phyloP scores from a whole-genome alignment of 768 basidiomycete species.

The Lyophyllum atratum region DNA sequence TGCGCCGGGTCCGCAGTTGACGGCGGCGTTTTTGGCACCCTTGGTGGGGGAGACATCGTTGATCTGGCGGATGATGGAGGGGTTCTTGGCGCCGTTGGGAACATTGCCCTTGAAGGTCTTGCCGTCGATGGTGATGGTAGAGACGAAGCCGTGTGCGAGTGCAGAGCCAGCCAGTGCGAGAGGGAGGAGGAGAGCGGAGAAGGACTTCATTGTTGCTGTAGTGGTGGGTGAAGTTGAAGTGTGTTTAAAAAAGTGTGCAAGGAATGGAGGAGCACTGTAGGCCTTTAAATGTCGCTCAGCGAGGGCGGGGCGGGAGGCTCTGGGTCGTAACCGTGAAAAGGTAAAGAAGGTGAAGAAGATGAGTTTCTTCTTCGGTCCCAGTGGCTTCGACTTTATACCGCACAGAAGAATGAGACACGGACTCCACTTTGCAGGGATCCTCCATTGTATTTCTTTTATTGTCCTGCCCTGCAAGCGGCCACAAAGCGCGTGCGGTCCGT shows the following conservation, averaged over 20 bases:
- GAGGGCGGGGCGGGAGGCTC: conserved; percentile 6
- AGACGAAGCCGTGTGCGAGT: conserved; percentile 48
- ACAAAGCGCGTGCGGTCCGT: conserved; percentile 2
- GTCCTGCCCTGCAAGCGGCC: background rate
- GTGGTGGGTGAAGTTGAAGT: background rate
- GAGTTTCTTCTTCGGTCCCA: background rate
- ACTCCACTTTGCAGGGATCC: background rate
- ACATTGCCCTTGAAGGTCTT: conserved; percentile 37
- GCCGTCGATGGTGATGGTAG: conserved; percentile 39
- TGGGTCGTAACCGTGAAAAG: conserved; percentile 5
- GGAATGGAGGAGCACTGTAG: conserved; percentile 1
- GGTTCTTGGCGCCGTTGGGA: conserved; percentile 23
- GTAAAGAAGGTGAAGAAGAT: conserved; percentile 4
- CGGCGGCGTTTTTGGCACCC: conserved; percentile 52
- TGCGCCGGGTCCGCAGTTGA: conserved; percentile 64
- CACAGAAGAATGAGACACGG: background rate
- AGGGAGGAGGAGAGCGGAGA: conserved; percentile 29
- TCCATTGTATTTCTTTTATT: conserved; percentile 1
- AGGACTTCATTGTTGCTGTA: conserved; percentile 21
- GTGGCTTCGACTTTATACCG: background rate
- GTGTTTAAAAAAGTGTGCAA: background rate
- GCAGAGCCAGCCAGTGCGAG: conserved; percentile 37
- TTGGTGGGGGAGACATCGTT: conserved; percentile 42
- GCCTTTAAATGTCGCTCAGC: conserved; percentile 20
- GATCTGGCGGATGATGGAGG: conserved; percentile 45